Base-by-base conservation (phyloP, 768 basidiomycete species). In the Mycena rosella region DNA sequence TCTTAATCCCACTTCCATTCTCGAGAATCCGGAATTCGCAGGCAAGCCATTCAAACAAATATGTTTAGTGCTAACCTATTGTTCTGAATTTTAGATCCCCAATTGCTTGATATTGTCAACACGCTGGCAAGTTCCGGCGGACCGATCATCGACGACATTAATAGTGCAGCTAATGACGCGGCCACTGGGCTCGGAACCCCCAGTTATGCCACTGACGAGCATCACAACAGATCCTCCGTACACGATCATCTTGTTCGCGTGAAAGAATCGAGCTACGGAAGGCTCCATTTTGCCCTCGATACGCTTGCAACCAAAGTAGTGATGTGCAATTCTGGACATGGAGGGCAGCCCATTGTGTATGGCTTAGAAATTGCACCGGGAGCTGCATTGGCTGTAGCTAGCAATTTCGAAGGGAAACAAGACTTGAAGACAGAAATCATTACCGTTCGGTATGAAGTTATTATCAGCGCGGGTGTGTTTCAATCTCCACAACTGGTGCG, bases 401-500 rank as follows among this genome's bases (percentile, higher is more conserved):
- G 74, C 40, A 75, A 75, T 27, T 78, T 78, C 38, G 54, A 72
- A 2, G 77, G 77, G 7, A 76, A 75, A 51, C 24, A 20, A 4
- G 40, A 30, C 1, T 57, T 76, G 32, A 49, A 70, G 32, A 42
- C 72, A 18, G 52, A 64, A 48, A 64, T 66, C 29, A 53, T 76
- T n/a, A 78, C 74, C 0, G 76, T 70, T 3, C 72, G 65, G 56
- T 62, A 75, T 45, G 77, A 78, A 61, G 75, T 78, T 17, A 76
- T 78, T 45, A 52, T 78, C 22, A 76, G 77, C 60, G 75, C 77
- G 10, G 77, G 75, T 7, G 70, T 66, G 18, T 76, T 77, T 67
- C 77, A 78, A 65, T 74, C 73, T 34, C 75, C 77, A 11, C 77
- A 78, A 53, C 60, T 78, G 32, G 75, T 78, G 48, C 52, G 74